phyloP scores from a whole-genome alignment of 106 monocot genomes.

The Apostasia ramifera region DNA sequence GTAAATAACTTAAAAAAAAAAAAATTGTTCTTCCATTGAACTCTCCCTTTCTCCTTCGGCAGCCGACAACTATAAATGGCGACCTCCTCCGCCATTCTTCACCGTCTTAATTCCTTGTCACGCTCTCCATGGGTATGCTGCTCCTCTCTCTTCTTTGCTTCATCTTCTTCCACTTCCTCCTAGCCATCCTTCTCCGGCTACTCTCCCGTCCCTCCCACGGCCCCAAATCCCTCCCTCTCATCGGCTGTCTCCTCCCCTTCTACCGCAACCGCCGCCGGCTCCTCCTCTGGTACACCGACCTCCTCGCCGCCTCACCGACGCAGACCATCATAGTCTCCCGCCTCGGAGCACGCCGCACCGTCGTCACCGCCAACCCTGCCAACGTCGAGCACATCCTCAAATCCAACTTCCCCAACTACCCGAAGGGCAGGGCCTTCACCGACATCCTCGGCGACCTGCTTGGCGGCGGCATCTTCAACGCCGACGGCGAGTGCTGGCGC shows the following conservation, averaged over 20 bases:
- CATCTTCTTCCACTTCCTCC: neutral
- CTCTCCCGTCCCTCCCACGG: neutral
- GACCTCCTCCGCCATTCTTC: too few species aligned
- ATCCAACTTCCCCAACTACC: constrained; percentile 32
- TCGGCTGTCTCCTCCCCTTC: constrained; percentile 17
- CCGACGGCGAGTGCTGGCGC: constrained; percentile 21
- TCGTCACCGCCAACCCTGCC: constrained; percentile 33
- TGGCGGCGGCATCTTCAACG: constrained; percentile 34
- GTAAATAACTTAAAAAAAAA: too few species aligned
- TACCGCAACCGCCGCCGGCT: constrained; percentile 17
- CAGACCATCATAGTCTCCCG: constrained; percentile 15
- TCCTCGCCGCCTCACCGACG: constrained; percentile 21
- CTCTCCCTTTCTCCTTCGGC: too few species aligned
- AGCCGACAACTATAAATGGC: too few species aligned
- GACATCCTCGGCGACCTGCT: constrained; percentile 33
- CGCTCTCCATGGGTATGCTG: too few species aligned
- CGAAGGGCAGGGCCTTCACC: constrained; percentile 27
- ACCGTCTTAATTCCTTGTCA: neutral
- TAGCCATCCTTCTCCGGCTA: neutral
- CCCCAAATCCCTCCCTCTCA: constrained; percentile 10
- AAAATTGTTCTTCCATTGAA: too few species aligned
- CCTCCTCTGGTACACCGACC: constrained; percentile 24
- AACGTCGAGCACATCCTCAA: constrained; percentile 27
- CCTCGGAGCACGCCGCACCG: constrained; percentile 4
- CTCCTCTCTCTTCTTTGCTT: neutral